Base-by-base conservation (phyloP, 768 basidiomycete genomes). In the Mycena crocata region DNA sequence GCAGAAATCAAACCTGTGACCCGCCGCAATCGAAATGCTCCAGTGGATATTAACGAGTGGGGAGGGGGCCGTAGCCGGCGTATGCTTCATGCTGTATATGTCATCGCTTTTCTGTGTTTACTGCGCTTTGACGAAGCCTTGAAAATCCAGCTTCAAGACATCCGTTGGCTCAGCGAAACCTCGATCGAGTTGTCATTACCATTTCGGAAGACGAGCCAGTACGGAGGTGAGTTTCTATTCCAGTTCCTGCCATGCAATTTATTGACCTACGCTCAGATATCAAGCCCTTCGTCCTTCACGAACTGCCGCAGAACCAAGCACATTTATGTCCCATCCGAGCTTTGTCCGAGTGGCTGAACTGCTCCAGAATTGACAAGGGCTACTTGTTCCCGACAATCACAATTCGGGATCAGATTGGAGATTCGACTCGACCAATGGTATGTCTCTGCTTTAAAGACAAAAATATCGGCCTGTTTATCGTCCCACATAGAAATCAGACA, bases 281-380 rank as follows among this genome's bases (percentile, higher is more conserved):
- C 13, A 37, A 52, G 23, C 80, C 79, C 0, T 81, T 77, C 54
- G 50, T 62, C 42, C 68, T 81, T 1, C 71, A 74, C 31, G 32
- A 42, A 10, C 40, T 80, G 0, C 73, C 72, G 1, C 50, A 70
- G 1, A 57, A 72, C 4, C 70, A 79, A 30, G 74, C 74, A 2
- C 75, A 81, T 62, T 51, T 82, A 5, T 82, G 81, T 52, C 74
- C 78, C 19, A 76, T 81, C 8, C 69, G 73, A n/a, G 80, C 79
- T 8, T 35, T 80, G 15, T 70, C 73, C 12, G 70, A 72, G 1
- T 82, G 80, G 79, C 56, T 81, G 7, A 9, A 40, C 0, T 66
- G 52, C 10, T 70, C 72, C 2, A 60, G 15, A 71, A 37, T 78
- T 23, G 70, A 21, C 0, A 30, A 61, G 7, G 81, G 80, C 2